A percentile compares a stretch with the other conserved stretches of the same genome.
phyloP scores from a whole-genome alignment of 192 early-diverging fungal species.

The Coemansia sp. region DNA sequence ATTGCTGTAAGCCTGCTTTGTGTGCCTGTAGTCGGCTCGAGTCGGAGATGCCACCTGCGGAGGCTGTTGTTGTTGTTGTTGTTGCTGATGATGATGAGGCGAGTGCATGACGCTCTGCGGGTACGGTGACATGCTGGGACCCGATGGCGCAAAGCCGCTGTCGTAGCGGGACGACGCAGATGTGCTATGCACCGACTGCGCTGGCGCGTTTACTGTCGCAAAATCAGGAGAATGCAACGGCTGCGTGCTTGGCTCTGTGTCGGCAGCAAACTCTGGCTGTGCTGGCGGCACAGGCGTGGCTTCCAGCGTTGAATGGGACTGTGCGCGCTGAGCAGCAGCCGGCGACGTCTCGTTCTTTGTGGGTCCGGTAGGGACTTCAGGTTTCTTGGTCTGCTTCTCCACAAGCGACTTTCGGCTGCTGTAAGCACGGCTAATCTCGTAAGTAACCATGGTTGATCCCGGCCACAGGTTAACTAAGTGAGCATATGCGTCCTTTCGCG shows the following conservation, averaged over 20 bases:
- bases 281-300: conserved; percentile 9
- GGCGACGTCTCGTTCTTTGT: not conserved
- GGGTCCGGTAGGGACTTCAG: conserved; percentile 9
- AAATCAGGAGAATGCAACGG: not conserved
- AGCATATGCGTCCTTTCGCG: conserved; percentile 54
- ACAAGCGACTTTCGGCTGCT: conserved; percentile 54
- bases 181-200: not conserved
- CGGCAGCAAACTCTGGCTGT: not conserved
- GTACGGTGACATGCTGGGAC: conserved; percentile 7
- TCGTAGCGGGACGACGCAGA: conserved; percentile 1
- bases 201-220: not conserved
- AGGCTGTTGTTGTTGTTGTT: not conserved
- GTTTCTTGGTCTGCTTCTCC: conserved; percentile 46
- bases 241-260: conserved; percentile 5
- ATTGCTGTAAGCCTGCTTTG: not conserved
- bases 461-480: conserved; percentile 54
- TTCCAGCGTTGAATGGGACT: not conserved
- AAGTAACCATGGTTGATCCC: conserved; percentile 48
- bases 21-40: not conserved
- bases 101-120: not conserved
- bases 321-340: not conserved
- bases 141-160: not conserved
- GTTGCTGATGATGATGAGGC: conserved; percentile 1
- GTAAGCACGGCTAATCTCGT: conserved; percentile 56
- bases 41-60: conserved; percentile 3